phyloP scores from a whole-genome alignment of 1,284 basidiomycete species.

The Trametes polyzona region DNA sequence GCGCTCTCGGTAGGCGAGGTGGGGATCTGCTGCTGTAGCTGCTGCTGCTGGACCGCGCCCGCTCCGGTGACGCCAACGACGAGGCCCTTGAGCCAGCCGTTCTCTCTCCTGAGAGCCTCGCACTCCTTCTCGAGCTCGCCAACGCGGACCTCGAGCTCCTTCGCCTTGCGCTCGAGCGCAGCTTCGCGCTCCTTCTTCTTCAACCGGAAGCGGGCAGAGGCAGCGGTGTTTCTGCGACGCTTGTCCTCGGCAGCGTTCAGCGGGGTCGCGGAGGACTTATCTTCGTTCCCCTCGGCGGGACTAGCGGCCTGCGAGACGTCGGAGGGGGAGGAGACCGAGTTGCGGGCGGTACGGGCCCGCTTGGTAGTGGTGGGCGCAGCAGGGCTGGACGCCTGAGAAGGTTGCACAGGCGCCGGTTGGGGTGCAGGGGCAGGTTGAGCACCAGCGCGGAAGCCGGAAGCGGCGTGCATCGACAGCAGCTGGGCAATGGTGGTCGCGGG shows the following conservation, averaged over 20 bases:
- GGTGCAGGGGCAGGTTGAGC: constrained; percentile 22
- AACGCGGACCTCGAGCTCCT: constrained; percentile 88
- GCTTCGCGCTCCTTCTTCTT: constrained; percentile 99
- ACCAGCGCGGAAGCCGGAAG: constrained; percentile 35
- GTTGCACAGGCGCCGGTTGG: constrained; percentile 15
- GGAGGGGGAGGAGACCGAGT: constrained; percentile 42
- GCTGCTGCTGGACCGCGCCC: constrained; percentile 39
- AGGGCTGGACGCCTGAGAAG: constrained; percentile 27
- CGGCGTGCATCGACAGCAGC: constrained; percentile 63
- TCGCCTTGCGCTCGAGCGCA: constrained; percentile 86
- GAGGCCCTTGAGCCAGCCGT: constrained; percentile 92
- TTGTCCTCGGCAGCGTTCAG: constrained; percentile 81
- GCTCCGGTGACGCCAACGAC: constrained; percentile 88
- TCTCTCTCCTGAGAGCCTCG: constrained; percentile 89
- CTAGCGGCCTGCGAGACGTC: constrained; percentile 30
- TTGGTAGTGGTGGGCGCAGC: constrained; percentile 43
- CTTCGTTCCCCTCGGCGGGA: constrained; percentile 33
- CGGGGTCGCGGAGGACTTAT: constrained; percentile 38
- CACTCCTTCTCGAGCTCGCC: constrained; percentile 89
- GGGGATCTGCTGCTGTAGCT: constrained; percentile 11
- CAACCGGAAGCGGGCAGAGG: constrained; percentile 94
- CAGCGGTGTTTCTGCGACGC: constrained; percentile 93
- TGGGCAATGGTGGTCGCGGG: constrained; percentile 63
- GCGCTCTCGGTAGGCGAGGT: neutral
- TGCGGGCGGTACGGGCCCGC: constrained; percentile 57